Conservation (phyloP, 2,329 filamentous ascomycete genomes). For the Fusarium sp. region DNA sequence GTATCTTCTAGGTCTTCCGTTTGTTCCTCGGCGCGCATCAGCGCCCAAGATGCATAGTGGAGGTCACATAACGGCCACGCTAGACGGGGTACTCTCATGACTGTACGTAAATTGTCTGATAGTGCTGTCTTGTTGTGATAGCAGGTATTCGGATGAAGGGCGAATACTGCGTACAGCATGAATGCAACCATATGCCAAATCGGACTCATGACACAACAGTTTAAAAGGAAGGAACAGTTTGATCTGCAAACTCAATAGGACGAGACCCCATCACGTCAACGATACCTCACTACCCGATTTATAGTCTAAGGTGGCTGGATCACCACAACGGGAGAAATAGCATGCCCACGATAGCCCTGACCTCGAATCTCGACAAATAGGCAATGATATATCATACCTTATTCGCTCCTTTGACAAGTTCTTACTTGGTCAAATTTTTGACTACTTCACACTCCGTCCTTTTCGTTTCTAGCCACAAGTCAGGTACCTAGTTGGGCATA, state of each 20-base stretch:
- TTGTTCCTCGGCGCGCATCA: constrained; percentile 10
- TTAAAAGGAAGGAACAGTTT: too few species aligned
- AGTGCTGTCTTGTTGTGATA: constrained; percentile 3
- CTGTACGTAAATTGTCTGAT: constrained; percentile 22
- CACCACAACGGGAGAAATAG: constrained; percentile 18
- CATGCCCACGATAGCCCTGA: constrained; percentile 3
- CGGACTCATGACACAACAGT: too few species aligned
- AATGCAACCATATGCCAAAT: too few species aligned
- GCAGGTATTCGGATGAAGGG: too few species aligned
- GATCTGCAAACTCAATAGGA: background rate
- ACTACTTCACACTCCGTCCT: too few species aligned
- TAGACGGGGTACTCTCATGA: constrained; percentile 13
- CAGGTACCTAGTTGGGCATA: background rate
- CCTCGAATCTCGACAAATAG: background rate
- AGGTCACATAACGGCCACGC: constrained; percentile 7
- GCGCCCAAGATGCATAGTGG: background rate
- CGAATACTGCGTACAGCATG: too few species aligned
- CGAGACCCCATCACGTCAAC: background rate
- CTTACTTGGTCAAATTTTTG: background rate
- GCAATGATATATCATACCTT: background rate
- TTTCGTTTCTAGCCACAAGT: background rate
- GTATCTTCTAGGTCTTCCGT: constrained; percentile 3
- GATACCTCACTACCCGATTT: background rate
- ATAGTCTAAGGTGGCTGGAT: background rate
- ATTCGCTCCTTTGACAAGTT: background rate